phyloP scores from a whole-genome alignment of 2,329 filamentous ascomycete species.

The Arthrobotrys pseudoclavata region DNA sequence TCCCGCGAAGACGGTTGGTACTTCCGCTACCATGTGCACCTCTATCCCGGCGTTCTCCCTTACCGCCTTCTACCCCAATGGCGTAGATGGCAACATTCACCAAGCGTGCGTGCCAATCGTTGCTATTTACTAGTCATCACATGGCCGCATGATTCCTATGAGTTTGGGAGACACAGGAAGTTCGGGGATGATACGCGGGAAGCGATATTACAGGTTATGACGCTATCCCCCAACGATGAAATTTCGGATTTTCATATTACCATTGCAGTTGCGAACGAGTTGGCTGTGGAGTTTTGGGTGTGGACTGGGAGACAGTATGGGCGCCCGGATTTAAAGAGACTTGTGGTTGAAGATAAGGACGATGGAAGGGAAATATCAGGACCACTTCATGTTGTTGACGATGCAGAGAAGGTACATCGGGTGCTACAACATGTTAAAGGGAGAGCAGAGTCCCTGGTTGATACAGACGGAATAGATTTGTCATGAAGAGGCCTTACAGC shows the following conservation, averaged over 20 bases:
- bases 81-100: not conserved
- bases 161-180: slow-evolving; percentile 27
- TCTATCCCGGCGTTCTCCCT: not conserved
- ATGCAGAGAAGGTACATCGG: slow-evolving; percentile 30
- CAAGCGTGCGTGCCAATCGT: not conserved
- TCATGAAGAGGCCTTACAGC: too few species aligned
- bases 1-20: slow-evolving; percentile 16
- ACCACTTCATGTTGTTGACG: slow-evolving; percentile 40
- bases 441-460: not conserved
- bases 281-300: slow-evolving; percentile 39
- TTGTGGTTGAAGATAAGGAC: slow-evolving; percentile 15
- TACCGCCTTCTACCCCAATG: not conserved
- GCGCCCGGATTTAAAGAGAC: not conserved
- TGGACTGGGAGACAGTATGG: slow-evolving; percentile 19
- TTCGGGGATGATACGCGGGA: slow-evolving; percentile 34
- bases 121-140: slow-evolving; percentile 1
- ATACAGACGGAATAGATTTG: not conserved
- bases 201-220: slow-evolving; percentile 14
- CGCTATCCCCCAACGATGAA: not conserved
- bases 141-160: slow-evolving; percentile 3
- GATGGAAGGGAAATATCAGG: slow-evolving; percentile 16
- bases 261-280: slow-evolving; percentile 24
- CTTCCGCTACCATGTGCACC: not conserved
- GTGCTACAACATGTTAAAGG: slow-evolving; percentile 28
- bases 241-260: slow-evolving; percentile 2